phyloP scores from a whole-genome alignment of 352 stramenopile genomes.

The Phytophthora pistaciae region DNA sequence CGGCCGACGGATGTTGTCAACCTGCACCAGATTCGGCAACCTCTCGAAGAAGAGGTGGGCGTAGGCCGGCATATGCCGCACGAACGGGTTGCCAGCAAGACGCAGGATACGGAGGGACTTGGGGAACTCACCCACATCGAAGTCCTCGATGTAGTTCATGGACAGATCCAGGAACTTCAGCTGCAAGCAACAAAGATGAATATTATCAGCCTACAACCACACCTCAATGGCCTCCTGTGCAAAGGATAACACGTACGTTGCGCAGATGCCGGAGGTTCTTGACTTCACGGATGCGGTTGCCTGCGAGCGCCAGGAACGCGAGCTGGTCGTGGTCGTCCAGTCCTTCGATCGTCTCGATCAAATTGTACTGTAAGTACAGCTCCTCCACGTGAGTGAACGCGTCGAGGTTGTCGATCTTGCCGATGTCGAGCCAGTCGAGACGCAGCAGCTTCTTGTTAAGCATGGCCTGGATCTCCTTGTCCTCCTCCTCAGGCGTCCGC shows the following conservation, averaged over 20 bases:
- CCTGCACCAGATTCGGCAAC: slow-evolving; percentile 66
- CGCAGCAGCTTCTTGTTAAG: slow-evolving; percentile 67
- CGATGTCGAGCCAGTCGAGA: slow-evolving; percentile 78
- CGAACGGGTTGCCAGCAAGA: slow-evolving; percentile 67
- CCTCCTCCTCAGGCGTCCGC: slow-evolving; percentile 19
- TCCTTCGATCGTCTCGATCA: slow-evolving; percentile 68
- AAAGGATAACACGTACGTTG: slow-evolving; percentile 48
- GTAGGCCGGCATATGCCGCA: slow-evolving; percentile 63
- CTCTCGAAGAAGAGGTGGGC: slow-evolving; percentile 67
- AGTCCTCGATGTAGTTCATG: slow-evolving; percentile 78
- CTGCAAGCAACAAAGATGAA: slow-evolving; percentile 28
- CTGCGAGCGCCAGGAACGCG: slow-evolving; percentile 67
- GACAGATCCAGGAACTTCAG: slow-evolving; percentile 83
- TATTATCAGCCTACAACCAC: slow-evolving; percentile 1
- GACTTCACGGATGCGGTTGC: slow-evolving; percentile 72
- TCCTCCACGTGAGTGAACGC: slow-evolving; percentile 79
- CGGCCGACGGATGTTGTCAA: slow-evolving; percentile 60
- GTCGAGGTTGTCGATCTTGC: slow-evolving; percentile 80
- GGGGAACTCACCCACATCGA: slow-evolving; percentile 70
- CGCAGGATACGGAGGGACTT: slow-evolving; percentile 61
- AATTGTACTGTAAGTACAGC: slow-evolving; percentile 83
- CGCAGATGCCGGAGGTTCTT: slow-evolving; percentile 63
- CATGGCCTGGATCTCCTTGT: slow-evolving; percentile 52
- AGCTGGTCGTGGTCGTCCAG: slow-evolving; percentile 68
- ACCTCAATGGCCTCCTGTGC: neutral